Evolutionary conservation across 1,284 basidiomycete species (phyloP).

Genomic region (Ganoderma lucidum): DNA sequence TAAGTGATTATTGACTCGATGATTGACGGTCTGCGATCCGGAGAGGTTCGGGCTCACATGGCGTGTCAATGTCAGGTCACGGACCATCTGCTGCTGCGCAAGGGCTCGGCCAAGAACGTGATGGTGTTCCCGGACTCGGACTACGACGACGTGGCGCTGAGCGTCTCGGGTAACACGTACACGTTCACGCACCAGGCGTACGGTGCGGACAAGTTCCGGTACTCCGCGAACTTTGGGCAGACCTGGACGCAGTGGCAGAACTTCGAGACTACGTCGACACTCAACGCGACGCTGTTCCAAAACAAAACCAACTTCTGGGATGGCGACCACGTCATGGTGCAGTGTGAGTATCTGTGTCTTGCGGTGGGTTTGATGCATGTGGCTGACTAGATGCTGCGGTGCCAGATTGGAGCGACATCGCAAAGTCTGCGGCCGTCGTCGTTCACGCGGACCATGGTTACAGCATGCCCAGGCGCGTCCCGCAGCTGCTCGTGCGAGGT

Average conservation of each 20-base stretch:
- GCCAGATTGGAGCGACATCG: slow-evolving; percentile 78
- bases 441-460: slow-evolving; percentile 82
- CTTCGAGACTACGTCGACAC: slow-evolving; percentile 78
- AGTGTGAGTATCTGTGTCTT: slow-evolving; percentile 66
- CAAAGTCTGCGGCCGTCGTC: slow-evolving; percentile 68
- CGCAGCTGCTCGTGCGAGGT: slow-evolving; percentile 87
- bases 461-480: slow-evolving; percentile 73
- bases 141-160: slow-evolving; percentile 75
- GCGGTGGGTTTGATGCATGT: neutral
- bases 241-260: slow-evolving; percentile 82
- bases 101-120: slow-evolving; percentile 76
- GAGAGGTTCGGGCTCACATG: neutral
- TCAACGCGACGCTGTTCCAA: slow-evolving; percentile 66
- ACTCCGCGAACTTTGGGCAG: slow-evolving; percentile 86
- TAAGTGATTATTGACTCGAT: slow-evolving; percentile 43
- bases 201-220: slow-evolving; percentile 89
- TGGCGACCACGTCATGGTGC: slow-evolving; percentile 86
- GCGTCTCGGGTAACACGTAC: slow-evolving; percentile 67
- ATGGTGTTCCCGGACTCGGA: slow-evolving; percentile 86
- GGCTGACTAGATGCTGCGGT: neutral
- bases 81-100: slow-evolving; percentile 83
- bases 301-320: slow-evolving; percentile 74
- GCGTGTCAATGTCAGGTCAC: slow-evolving; percentile 48
- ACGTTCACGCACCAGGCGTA: slow-evolving; percentile 82
- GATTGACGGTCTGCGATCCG: slow-evolving; percentile 13